These are phyloP conservation scores for Rhododendron simsii DNA, from an alignment of 148 eudicot species.

Conservation along the genomic window DNA sequence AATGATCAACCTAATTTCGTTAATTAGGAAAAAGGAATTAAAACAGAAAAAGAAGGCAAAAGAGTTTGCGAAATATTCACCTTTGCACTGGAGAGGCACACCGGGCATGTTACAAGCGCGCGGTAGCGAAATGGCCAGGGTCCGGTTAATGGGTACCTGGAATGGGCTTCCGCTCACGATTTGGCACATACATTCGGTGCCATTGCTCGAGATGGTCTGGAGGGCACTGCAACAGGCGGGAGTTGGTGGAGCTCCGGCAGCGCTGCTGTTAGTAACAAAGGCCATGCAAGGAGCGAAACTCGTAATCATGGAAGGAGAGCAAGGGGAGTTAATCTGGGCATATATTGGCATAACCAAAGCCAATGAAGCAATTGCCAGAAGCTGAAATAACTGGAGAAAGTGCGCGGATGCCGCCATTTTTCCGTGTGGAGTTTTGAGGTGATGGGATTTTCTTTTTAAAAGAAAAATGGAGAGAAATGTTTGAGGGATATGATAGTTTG, in stretches of 20 bases:
- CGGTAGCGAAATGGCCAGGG: constrained; percentile 69
- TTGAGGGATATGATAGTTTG: background rate
- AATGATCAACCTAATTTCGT: too few species aligned
- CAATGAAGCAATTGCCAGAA: constrained; percentile 17
- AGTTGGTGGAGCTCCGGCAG: constrained; percentile 46
- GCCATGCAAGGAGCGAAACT: constrained; percentile 60
- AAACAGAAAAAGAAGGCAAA: background rate
- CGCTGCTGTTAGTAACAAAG: constrained; percentile 43
- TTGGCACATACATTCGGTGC: constrained; percentile 70
- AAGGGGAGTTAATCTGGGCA: constrained; percentile 36
- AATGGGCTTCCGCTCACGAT: constrained; percentile 65
- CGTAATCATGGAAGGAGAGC: constrained; percentile 61
- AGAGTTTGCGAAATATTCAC: constrained; percentile 11
- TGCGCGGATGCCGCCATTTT: constrained; percentile 1
- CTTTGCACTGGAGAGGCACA: constrained; percentile 81
- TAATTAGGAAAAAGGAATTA: background rate
- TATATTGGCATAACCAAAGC: constrained; percentile 11
- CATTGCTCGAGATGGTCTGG: constrained; percentile 43
- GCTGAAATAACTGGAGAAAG: background rate
- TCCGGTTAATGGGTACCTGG: constrained; percentile 63
- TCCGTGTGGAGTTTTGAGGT: background rate
- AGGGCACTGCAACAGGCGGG: constrained; percentile 65
- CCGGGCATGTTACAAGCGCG: constrained; percentile 75
- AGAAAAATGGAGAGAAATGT: background rate
- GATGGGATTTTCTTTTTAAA: background rate